phyloP scores from a whole-genome alignment of 768 basidiomycete genomes.

The Pleurotus platypus region DNA sequence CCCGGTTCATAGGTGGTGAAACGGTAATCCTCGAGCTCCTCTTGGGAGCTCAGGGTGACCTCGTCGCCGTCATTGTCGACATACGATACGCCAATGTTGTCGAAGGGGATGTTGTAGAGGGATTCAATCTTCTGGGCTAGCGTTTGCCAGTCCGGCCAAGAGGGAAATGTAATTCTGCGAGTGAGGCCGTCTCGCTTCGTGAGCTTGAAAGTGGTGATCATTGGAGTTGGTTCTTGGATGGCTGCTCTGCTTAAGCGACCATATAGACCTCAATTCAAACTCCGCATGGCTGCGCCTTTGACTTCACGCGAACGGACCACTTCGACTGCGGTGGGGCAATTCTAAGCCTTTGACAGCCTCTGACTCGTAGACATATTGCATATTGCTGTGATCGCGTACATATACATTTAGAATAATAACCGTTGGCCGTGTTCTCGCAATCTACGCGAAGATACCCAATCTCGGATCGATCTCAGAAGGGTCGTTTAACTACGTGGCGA shows the following conservation, averaged over 20 bases:
- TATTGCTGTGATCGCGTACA: too few species aligned
- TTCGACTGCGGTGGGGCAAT: not conserved
- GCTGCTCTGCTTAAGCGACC: constrained; percentile 12
- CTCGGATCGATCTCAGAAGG: constrained; percentile 65
- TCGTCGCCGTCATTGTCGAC: constrained; percentile 71
- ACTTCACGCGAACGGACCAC: not conserved
- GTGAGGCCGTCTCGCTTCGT: constrained; percentile 51
- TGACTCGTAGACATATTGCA: too few species aligned
- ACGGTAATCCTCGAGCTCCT: constrained; percentile 77
- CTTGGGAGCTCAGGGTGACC: constrained; percentile 72
- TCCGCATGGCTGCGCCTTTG: constrained; percentile 27
- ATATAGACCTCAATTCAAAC: constrained; percentile 31
- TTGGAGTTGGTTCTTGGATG: constrained; percentile 23
- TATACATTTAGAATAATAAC: too few species aligned
- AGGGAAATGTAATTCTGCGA: constrained; percentile 54
- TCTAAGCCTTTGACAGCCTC: too few species aligned
- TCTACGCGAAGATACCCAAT: constrained; percentile 68
- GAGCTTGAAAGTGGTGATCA: constrained; percentile 59
- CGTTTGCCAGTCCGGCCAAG: constrained; percentile 49
- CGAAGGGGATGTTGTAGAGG: constrained; percentile 49
- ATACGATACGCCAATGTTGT: constrained; percentile 66
- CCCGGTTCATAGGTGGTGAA: constrained; percentile 24
- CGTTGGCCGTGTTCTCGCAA: too few species aligned
- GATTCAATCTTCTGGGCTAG: constrained; percentile 54
- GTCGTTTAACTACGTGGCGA: constrained; percentile 54